Evolutionary conservation across 2,329 filamentous ascomycete genomes (phyloP).

Genomic region (Dothidotthia symphoricarpi): DNA sequence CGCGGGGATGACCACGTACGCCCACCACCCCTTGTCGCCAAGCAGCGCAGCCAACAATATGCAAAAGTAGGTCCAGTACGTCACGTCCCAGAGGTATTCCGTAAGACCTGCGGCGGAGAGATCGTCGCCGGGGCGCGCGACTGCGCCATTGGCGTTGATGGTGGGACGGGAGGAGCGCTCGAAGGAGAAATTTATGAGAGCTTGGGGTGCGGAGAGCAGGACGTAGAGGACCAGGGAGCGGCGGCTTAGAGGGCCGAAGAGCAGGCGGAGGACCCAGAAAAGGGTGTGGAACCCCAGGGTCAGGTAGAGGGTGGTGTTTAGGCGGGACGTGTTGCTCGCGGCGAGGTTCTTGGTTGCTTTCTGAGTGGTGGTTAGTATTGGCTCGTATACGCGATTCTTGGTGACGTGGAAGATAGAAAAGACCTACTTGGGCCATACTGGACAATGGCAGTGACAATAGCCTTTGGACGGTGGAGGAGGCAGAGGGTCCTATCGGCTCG

Average conservation of each 20-base stretch:
- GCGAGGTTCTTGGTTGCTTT: constrained; percentile 63
- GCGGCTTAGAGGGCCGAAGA: constrained; percentile 58
- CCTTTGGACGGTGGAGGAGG: background rate
- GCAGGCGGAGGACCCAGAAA: constrained; percentile 69
- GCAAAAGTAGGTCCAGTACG: constrained; percentile 90
- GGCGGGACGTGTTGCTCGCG: constrained; percentile 71
- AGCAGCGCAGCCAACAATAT: constrained; percentile 69
- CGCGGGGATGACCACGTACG: constrained; percentile 53
- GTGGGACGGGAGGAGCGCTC: constrained; percentile 80
- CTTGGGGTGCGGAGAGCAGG: constrained; percentile 69
- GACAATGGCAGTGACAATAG: background rate
- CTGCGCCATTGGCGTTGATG: constrained; percentile 59
- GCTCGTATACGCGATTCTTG: no score
- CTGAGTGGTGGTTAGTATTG: constrained; percentile 26
- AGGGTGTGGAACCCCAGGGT: constrained; percentile 68
- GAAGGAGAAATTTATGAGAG: constrained; percentile 80
- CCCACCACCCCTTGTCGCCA: constrained; percentile 76
- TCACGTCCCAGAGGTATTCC: constrained; percentile 96
- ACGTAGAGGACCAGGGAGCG: constrained; percentile 63
- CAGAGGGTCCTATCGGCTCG: no score
- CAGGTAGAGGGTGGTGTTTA: constrained; percentile 79
- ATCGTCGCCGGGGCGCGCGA: constrained; percentile 81
- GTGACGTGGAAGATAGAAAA: background rate
- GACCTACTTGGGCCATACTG: constrained; percentile 28
- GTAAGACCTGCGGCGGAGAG: constrained; percentile 83